Conservation (phyloP, 2,329 filamentous ascomycete genomes). For the Aspergillus transmontanensis region DNA sequence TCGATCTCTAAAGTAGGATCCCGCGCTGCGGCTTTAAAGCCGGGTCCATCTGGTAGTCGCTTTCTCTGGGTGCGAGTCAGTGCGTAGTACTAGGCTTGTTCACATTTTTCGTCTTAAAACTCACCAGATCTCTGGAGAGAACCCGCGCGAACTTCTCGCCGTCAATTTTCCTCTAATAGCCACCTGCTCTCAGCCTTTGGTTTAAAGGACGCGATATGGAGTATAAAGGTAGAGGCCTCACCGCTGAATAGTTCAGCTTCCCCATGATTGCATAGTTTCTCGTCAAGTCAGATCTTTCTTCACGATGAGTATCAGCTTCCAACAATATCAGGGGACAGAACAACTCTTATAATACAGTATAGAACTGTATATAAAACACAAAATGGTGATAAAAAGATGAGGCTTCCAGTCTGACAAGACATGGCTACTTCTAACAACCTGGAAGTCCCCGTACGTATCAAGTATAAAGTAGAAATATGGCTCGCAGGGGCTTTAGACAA, state of each 20-base stretch:
- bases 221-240: constrained; percentile 22
- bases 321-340: background rate
- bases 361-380: background rate
- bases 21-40: constrained; percentile 31
- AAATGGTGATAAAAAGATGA: no score
- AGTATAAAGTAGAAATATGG: background rate
- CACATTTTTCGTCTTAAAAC: background rate
- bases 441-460: background rate
- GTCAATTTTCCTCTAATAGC: constrained; percentile 45
- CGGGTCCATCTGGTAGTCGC: constrained; percentile 33
- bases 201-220: background rate
- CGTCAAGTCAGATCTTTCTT: background rate
- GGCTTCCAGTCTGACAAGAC: background rate
- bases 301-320: background rate
- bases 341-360: background rate
- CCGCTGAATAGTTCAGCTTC: constrained; percentile 44
- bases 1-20: constrained; percentile 49
- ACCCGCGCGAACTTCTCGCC: constrained; percentile 50
- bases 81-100: no score
- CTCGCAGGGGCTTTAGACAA: background rate
- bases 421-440: background rate
- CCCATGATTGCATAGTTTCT: constrained; percentile 32
- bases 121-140: constrained; percentile 49
- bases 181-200: background rate
- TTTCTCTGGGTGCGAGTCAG: constrained; percentile 32